Percentiles rank a stretch among this genome's conserved stretches.
phyloP scores from a whole-genome alignment of 495 filamentous ascomycete genomes.

The Aspergillus avenaceus region DNA sequence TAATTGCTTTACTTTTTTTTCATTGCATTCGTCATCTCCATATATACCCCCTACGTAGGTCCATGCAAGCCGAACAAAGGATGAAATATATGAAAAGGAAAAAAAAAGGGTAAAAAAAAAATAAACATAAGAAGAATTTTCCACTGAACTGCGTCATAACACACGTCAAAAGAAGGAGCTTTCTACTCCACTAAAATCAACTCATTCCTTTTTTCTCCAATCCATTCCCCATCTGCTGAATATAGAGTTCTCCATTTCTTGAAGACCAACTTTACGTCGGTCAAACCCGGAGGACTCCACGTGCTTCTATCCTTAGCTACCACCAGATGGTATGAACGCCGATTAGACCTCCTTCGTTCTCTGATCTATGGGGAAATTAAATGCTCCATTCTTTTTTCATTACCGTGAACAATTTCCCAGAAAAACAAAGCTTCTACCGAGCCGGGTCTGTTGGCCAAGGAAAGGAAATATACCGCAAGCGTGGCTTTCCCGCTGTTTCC shows the following conservation, averaged over 20 bases:
- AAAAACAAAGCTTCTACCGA: conserved; percentile 5
- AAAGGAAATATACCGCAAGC: background rate
- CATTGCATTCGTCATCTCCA: conserved; percentile 22
- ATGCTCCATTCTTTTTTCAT: conserved; percentile 32
- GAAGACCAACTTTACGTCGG: conserved; percentile 6
- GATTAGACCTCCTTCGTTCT: conserved; percentile 22
- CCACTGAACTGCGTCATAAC: conserved; percentile 36
- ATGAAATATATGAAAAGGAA: conserved; percentile 16
- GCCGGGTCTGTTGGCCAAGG: conserved; percentile 9
- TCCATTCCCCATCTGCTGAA: conserved; percentile 5
- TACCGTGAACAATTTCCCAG: conserved; percentile 24
- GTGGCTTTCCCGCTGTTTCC: background rate
- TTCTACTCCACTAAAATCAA: conserved; percentile 19
- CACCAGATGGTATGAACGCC: conserved; percentile 12
- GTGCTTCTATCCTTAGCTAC: conserved; percentile 1
- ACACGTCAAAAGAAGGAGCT: conserved; percentile 31
- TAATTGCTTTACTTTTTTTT: conserved; percentile 7
- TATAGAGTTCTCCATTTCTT: conserved; percentile 6
- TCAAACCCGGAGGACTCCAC: conserved; percentile 5
- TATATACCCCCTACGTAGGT: conserved; percentile 30
- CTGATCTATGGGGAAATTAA: conserved; percentile 29
- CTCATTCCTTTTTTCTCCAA: conserved; percentile 7
- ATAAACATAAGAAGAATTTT: conserved; percentile 20
- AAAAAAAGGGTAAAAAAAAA: conserved; percentile 21
- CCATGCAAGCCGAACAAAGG: conserved; percentile 25